phyloP scores from a whole-genome alignment of 1,139 yeast genomes.

The Kurtzmaniella quercitrusa region DNA sequence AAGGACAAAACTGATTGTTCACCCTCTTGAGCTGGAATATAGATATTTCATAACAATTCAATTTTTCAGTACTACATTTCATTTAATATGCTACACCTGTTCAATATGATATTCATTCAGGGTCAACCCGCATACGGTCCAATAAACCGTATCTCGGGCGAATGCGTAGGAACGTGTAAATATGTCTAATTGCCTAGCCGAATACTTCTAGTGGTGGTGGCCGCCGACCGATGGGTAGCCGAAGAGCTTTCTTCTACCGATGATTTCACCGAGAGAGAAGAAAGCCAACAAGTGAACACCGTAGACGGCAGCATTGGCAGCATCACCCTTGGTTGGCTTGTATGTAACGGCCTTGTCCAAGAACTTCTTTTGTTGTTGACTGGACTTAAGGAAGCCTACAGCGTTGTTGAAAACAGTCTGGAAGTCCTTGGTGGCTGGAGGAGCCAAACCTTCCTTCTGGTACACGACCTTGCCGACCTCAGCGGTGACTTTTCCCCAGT shows the following conservation, averaged over 20 bases:
- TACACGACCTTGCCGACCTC: conserved; percentile 90
- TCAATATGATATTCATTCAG: background rate
- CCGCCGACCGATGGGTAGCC: conserved; percentile 65
- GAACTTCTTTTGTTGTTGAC: conserved; percentile 47
- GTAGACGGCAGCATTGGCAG: conserved; percentile 68
- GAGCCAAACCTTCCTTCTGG: conserved; percentile 88
- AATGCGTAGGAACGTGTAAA: background rate
- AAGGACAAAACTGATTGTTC: too few species aligned
- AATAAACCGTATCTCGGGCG: background rate
- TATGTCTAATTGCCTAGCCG: background rate
- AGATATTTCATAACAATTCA: background rate
- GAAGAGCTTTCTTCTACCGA: conserved; percentile 91
- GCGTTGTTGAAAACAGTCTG: conserved; percentile 65
- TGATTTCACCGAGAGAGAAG: conserved; percentile 91
- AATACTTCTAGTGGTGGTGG: conserved; percentile 18
- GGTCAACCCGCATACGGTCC: background rate
- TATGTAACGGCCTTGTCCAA: conserved; percentile 39
- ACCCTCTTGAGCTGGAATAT: too few species aligned
- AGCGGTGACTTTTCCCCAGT: conserved; percentile 88
- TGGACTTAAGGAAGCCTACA: conserved; percentile 34
- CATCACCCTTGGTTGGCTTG: conserved; percentile 53
- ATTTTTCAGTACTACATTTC: background rate
- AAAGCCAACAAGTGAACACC: conserved; percentile 85
- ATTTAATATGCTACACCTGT: background rate
- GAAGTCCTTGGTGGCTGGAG: conserved; percentile 79